Evolutionary conservation across 768 basidiomycete species (phyloP).

Genomic region (Macrolepiota dolichaula): DNA sequence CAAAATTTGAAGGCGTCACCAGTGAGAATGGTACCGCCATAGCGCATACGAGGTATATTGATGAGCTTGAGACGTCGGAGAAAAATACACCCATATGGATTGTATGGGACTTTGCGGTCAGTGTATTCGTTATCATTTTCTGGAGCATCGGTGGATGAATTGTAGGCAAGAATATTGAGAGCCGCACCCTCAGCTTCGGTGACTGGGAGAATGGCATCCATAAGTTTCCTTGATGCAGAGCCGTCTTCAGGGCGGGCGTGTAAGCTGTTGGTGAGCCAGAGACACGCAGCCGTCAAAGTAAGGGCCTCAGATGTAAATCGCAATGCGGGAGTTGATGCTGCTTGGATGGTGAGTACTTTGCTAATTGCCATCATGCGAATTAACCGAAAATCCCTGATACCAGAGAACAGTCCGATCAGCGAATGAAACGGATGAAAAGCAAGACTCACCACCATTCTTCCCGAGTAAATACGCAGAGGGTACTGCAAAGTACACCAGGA

Average conservation of each 20-base stretch:
- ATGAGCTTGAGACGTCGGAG: constrained; percentile 1
- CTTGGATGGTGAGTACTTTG: not conserved
- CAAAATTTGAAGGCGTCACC: not conserved
- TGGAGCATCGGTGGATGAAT: not conserved
- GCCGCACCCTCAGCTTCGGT: not conserved
- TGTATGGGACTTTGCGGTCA: not conserved
- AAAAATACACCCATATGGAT: constrained; percentile 14
- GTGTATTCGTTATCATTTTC: not conserved
- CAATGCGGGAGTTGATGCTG: not conserved
- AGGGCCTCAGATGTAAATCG: constrained; percentile 1
- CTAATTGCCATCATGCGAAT: not conserved
- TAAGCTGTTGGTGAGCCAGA: constrained; percentile 16
- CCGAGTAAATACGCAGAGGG: not conserved
- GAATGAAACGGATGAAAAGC: not conserved
- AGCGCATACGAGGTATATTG: not conserved
- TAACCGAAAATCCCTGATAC: not conserved
- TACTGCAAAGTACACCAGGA: not conserved
- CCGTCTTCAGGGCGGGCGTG: constrained; percentile 18
- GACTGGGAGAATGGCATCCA: constrained; percentile 13
- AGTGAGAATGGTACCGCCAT: not conserved
- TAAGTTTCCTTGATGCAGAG: constrained; percentile 10
- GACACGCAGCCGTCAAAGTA: constrained; percentile 11
- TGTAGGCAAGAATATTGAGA: not conserved
- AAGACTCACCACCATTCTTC: constrained; percentile 9
- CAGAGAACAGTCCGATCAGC: not conserved